Base-by-base conservation (phyloP, 169 alveolate genomes). In the Neospora caninum region DNA sequence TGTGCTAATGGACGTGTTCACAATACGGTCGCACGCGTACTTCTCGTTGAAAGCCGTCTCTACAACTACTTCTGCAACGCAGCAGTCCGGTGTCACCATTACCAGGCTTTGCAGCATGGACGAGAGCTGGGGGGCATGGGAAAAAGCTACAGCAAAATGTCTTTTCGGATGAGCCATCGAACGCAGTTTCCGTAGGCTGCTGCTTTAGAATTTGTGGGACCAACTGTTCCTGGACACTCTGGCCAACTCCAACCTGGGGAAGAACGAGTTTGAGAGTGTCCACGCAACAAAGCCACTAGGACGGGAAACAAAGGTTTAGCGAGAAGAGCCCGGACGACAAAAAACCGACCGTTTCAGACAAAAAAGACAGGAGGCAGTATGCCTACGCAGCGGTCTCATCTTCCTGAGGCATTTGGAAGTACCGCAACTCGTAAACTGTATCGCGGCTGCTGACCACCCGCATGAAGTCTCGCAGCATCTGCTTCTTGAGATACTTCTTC, bases 401-500 rank as follows among this genome's bases (percentile, higher is more conserved):
- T 54, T 96, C 96, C 43, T 91, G 96, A 70, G 95, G 95, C 94
- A 96, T 93, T 94, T 96, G 95, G 97, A 96, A 96, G 94, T 96
- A 96, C 27, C 97, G 95, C 88, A 96, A 92, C 94, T 95, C 97
- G 92, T 96, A 96, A 53, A 95, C 91, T 73, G 95, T 95, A 89
- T 94, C 92, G 89, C 97, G 97, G 73, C 97, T 97, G 54, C 99
- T 99, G 80, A 99, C 98, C 64, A 99, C 99, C 94, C 99, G 98
- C 93, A 99, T 96, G 97, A 98, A 99, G 95, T 99, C 99, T 88
- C 99, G 98, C 88, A 99, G 97, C 96, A 98, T 99, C 95, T 99
- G 99, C 97, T 98, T 98, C 98, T 99, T 99, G 93, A 99, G 94
- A 98, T 99, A 99, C 97, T 99, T 99, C 98, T 99, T 99, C 93